These are phyloP conservation scores for Suhomyces faveliae DNA, from an alignment of 805 yeast species.

Conservation along the genomic window DNA sequence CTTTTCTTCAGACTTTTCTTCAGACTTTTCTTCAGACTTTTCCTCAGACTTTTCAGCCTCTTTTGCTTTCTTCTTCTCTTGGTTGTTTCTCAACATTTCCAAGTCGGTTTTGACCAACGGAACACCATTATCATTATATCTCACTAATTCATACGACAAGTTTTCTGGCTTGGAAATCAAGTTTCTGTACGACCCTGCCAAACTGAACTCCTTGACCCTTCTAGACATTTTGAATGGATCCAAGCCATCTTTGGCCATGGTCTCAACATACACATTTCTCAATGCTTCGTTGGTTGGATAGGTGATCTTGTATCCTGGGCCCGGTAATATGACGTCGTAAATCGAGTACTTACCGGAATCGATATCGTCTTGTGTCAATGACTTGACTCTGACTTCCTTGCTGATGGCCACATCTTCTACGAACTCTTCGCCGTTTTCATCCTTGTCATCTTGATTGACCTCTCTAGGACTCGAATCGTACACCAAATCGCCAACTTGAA, in stretches of 20 bases:
- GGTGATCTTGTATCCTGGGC: slow-evolving; percentile 91
- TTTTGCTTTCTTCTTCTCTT: slow-evolving; percentile 13
- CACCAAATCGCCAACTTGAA: slow-evolving; percentile 83
- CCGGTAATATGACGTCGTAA: slow-evolving; percentile 87
- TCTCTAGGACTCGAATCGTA: slow-evolving; percentile 27
- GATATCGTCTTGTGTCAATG: slow-evolving; percentile 73
- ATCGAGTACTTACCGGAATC: slow-evolving; percentile 58
- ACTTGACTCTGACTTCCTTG: slow-evolving; percentile 62
- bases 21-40: slow-evolving; percentile 7
- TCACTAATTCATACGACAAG: slow-evolving; percentile 59
- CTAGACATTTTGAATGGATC: slow-evolving; percentile 86
- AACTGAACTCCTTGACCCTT: slow-evolving; percentile 81
- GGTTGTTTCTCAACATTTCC: slow-evolving; percentile 36
- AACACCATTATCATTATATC: slow-evolving; percentile 62
- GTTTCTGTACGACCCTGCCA: slow-evolving; percentile 85
- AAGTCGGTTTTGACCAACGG: slow-evolving; percentile 80
- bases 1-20: background rate
- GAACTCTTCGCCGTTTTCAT: slow-evolving; percentile 55
- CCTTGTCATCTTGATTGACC: slow-evolving; percentile 29
- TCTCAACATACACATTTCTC: slow-evolving; percentile 58
- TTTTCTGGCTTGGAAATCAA: slow-evolving; percentile 64
- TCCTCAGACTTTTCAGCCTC: too few relatives aligned
- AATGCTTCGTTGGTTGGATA: slow-evolving; percentile 73
- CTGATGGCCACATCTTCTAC: slow-evolving; percentile 69
- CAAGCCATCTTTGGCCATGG: slow-evolving; percentile 78